Conservation (phyloP, 1,284 basidiomycete genomes). For the Ceratobasidium sp. region DNA sequence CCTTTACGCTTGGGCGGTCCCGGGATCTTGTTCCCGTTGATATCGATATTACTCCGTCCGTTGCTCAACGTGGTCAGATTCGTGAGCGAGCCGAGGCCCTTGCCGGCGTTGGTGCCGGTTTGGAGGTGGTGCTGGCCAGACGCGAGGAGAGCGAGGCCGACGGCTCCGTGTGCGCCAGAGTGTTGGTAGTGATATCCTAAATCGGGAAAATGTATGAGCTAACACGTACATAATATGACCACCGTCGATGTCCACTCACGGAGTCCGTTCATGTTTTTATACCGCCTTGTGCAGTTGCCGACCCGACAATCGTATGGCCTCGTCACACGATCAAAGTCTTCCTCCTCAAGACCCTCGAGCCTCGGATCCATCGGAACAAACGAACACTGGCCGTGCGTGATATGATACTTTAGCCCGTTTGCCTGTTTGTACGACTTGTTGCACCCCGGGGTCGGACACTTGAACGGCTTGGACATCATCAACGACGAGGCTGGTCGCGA, state of each 20-base stretch:
- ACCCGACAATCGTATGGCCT: conserved; percentile 68
- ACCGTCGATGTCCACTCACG: conserved; percentile 59
- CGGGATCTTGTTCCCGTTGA: conserved; percentile 44
- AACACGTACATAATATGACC: not conserved
- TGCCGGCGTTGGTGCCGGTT: conserved; percentile 38
- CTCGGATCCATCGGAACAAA: conserved; percentile 68
- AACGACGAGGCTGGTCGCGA: conserved; percentile 59
- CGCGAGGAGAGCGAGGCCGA: conserved; percentile 85
- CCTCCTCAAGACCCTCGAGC: conserved; percentile 76
- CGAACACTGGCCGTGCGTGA: conserved; percentile 93
- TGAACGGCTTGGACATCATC: conserved; percentile 85
- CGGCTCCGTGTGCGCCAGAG: conserved; percentile 92
- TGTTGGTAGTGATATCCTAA: conserved; percentile 94
- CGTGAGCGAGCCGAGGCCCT: conserved; percentile 44
- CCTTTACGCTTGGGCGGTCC: conserved; percentile 43
- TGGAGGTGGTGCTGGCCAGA: conserved; percentile 75
- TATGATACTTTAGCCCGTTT: conserved; percentile 96
- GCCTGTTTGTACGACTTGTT: conserved; percentile 99
- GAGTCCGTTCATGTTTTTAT: conserved; percentile 98
- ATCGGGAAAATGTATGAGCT: conserved; percentile 8
- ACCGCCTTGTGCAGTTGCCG: conserved; percentile 82
- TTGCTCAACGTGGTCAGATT: conserved; percentile 43
- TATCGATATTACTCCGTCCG: conserved; percentile 42
- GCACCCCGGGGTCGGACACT: conserved; percentile 96
- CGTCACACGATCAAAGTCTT: conserved; percentile 84